phyloP scores from a whole-genome alignment of 352 stramenopile genomes.

The Blastocystis sp. region DNA sequence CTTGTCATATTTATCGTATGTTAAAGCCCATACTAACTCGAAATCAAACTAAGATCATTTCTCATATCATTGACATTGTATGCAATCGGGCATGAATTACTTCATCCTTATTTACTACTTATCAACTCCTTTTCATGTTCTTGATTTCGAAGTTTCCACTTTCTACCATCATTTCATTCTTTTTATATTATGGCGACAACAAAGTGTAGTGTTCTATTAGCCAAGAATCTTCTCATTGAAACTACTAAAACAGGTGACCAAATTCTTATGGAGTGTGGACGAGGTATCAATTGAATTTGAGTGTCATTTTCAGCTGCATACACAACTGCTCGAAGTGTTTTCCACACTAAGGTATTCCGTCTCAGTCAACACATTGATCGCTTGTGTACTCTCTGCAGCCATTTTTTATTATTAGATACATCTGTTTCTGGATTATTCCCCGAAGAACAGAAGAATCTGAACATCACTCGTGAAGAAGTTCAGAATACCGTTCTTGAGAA shows the following conservation, averaged over 20 bases:
- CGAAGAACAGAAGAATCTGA: constrained; percentile 51
- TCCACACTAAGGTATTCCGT: constrained; percentile 50
- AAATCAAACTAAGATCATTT: too few species aligned
- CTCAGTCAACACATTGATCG: constrained; percentile 56
- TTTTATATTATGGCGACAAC: neutral
- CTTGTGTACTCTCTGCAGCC: neutral
- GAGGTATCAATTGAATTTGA: neutral
- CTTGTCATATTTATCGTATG: too few species aligned
- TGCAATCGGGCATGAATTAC: neutral
- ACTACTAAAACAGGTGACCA: constrained; percentile 37
- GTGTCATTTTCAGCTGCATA: constrained; percentile 43
- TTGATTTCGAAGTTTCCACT: neutral
- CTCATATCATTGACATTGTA: neutral
- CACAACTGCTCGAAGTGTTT: constrained; percentile 52
- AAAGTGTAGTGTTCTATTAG: constrained; percentile 26
- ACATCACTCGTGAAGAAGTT: constrained; percentile 63
- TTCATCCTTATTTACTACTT: neutral
- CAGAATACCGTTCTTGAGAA: constrained; percentile 18
- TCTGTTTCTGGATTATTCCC: constrained; percentile 57
- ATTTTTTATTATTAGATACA: neutral
- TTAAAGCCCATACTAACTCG: too few species aligned
- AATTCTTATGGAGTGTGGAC: constrained; percentile 35
- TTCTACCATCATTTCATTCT: neutral
- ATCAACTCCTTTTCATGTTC: neutral
- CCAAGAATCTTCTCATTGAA: constrained; percentile 29